Conservation (phyloP, 1,284 basidiomycete genomes). For the Apiotrichum montevideense region DNA sequence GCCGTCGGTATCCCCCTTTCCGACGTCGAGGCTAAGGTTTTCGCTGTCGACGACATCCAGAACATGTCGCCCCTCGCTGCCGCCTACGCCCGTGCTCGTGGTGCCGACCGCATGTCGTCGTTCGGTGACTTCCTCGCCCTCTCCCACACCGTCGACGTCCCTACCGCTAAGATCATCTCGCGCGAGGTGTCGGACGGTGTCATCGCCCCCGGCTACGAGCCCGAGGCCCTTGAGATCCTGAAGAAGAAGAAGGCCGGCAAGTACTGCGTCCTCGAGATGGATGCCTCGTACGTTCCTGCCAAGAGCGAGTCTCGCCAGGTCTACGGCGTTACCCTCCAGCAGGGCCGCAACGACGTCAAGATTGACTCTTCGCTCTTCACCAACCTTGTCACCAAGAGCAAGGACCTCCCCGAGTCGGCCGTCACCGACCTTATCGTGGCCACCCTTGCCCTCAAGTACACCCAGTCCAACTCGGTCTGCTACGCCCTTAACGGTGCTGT, state of each 20-base stretch:
- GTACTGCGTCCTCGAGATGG: slow-evolving; percentile 95
- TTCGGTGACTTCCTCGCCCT: slow-evolving; percentile 99
- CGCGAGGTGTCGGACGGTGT: slow-evolving; percentile 97
- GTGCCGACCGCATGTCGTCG: slow-evolving; percentile 97
- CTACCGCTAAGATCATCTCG: slow-evolving; percentile 93
- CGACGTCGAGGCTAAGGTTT: slow-evolving; percentile 85
- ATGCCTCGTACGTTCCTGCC: slow-evolving; percentile 68
- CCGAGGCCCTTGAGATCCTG: slow-evolving; percentile 83
- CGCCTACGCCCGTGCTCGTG: slow-evolving; percentile 93
- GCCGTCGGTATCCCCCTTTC: slow-evolving; percentile 82
- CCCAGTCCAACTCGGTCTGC: slow-evolving; percentile 97
- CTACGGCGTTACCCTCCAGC: slow-evolving; percentile 86
- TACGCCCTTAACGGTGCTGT: slow-evolving; percentile 91
- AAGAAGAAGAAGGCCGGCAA: slow-evolving; percentile 97
- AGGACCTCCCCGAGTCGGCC: slow-evolving; percentile 67
- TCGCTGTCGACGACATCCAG: slow-evolving; percentile 91
- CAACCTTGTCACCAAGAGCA: slow-evolving; percentile 84
- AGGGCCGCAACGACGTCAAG: slow-evolving; percentile 85
- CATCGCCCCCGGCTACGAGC: slow-evolving; percentile 87
- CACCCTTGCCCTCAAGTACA: slow-evolving; percentile 95
- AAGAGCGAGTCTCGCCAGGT: slow-evolving; percentile 89
- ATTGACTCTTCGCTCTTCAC: slow-evolving; percentile 75
- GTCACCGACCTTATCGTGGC: slow-evolving; percentile 85
- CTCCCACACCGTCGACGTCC: slow-evolving; percentile 83
- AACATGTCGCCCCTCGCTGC: slow-evolving; percentile 80